These are phyloP conservation scores for Dryadomyces quercus-mongolicae DNA, from an alignment of 2,329 filamentous ascomycete species.

Conservation along the genomic window DNA sequence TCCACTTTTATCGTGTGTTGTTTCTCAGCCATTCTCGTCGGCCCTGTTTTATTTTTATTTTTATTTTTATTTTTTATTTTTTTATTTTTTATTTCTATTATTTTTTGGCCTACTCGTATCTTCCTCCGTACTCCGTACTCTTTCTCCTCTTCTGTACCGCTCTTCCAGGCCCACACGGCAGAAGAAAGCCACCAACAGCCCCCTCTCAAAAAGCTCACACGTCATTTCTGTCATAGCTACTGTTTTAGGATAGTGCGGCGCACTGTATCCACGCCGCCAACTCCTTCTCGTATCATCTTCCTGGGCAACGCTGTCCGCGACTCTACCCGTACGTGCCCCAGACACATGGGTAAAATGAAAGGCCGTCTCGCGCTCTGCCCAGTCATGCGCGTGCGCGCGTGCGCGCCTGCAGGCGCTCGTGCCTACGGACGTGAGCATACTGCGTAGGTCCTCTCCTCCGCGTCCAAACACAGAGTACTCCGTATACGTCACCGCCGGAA, in stretches of 20 bases:
- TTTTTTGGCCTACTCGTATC: not conserved
- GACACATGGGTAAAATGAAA: not conserved
- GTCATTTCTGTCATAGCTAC: constrained; percentile 9
- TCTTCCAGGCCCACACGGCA: not conserved
- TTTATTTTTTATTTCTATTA: too few relatives aligned
- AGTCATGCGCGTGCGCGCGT: too few relatives aligned
- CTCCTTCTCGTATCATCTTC: not conserved
- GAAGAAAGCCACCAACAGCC: not conserved
- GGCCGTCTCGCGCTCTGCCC: too few relatives aligned
- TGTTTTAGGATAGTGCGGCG: constrained; percentile 4
- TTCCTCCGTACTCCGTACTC: not conserved
- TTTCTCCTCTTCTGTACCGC: not conserved
- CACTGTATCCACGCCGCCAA: not conserved
- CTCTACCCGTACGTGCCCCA: not conserved
- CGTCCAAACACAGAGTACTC: too few relatives aligned
- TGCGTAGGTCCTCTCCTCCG: too few relatives aligned
- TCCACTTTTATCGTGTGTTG: not conserved
- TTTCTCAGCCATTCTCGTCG: not conserved
- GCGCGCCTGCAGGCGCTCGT: too few relatives aligned
- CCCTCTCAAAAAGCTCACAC: constrained; percentile 2
- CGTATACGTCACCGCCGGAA: too few relatives aligned
- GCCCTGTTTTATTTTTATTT: not conserved
- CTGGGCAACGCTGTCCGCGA: not conserved
- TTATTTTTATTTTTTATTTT: not conserved
- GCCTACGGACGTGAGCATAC: too few relatives aligned